phyloP scores from a whole-genome alignment of 805 yeast genomes.

The Suhomyces canberraensis region DNA sequence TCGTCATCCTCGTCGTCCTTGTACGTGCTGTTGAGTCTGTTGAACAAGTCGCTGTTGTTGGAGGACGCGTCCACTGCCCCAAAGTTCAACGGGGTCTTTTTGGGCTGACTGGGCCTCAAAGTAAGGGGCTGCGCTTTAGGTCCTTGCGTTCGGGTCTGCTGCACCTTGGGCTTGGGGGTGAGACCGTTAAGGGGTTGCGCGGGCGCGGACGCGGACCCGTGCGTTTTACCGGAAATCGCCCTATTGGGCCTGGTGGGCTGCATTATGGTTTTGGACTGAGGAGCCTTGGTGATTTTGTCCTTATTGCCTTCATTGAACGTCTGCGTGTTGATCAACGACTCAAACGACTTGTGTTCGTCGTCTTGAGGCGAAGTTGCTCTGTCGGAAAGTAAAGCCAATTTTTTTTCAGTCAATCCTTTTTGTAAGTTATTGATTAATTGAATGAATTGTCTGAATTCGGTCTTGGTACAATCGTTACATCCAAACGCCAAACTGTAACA shows the following conservation, averaged over 20 bases:
- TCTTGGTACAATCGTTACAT: constrained; percentile 34
- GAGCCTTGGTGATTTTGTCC: constrained; percentile 21
- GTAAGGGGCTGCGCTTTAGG: constrained; percentile 3
- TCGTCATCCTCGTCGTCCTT: constrained; percentile 16
- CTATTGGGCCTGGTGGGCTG: constrained; percentile 13
- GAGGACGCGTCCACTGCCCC: constrained; percentile 19
- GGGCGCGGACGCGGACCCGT: too few relatives aligned
- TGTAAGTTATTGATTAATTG: constrained; percentile 18
- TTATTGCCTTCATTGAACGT: constrained; percentile 19
- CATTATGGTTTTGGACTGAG: constrained; percentile 19
- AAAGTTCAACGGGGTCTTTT: constrained; percentile 14
- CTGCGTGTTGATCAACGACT: constrained; percentile 30
- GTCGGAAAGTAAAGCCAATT: constrained; percentile 8
- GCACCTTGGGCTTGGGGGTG: constrained; percentile 2
- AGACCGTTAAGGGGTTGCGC: too few relatives aligned
- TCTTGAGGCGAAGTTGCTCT: constrained; percentile 1
- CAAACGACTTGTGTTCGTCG: constrained; percentile 15
- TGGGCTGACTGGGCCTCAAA: constrained; percentile 7
- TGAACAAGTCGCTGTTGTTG: constrained; percentile 17
- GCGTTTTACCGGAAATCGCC: constrained; percentile 4
- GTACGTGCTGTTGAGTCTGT: constrained; percentile 24
- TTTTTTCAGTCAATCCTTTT: constrained; percentile 9
- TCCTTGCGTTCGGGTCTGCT: constrained; percentile 2
- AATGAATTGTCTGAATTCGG: constrained; percentile 32
- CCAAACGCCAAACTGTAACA: constrained; percentile 31